A percentile compares a stretch with the other conserved stretches of the same genome.
These are phyloP conservation scores for Wickerhamomyces ciferrii DNA, from an alignment of 805 yeast genomes.

Conservation along the genomic window DNA sequence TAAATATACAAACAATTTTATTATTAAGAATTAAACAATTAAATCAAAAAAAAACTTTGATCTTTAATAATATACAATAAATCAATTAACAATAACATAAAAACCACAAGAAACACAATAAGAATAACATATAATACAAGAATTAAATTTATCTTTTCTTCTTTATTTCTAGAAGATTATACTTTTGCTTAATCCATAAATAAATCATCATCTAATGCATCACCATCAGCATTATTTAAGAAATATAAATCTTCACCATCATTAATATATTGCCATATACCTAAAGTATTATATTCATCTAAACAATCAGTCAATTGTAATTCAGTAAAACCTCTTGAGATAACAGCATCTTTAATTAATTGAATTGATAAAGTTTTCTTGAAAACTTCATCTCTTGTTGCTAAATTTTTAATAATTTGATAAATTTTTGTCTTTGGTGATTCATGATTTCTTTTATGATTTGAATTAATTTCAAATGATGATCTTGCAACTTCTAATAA, in stretches of 20 bases:
- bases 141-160: no score
- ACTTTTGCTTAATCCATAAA: slow-evolving; percentile 1
- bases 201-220: slow-evolving; percentile 13
- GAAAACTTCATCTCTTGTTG: slow-evolving; percentile 31
- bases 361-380: slow-evolving; percentile 34
- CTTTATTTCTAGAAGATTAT: no score
- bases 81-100: background rate
- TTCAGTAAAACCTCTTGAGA: slow-evolving; percentile 81
- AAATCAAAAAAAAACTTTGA: no score
- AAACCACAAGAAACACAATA: background rate
- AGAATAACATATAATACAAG: background rate
- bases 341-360: slow-evolving; percentile 53
- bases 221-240: slow-evolving; percentile 36
- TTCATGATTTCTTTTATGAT: slow-evolving; percentile 51
- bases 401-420: slow-evolving; percentile 60
- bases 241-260: slow-evolving; percentile 62
- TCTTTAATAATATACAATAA: background rate
- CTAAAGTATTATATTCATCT: slow-evolving; percentile 62
- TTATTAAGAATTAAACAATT: no score
- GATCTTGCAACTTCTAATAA: slow-evolving; percentile 82
- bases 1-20: no score
- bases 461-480: slow-evolving; percentile 49
- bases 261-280: slow-evolving; percentile 73
- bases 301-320: slow-evolving; percentile 74
- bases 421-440: slow-evolving; percentile 65